phyloP scores from a whole-genome alignment of 306 rosid species.

The Sechiopsis laciniata region DNA sequence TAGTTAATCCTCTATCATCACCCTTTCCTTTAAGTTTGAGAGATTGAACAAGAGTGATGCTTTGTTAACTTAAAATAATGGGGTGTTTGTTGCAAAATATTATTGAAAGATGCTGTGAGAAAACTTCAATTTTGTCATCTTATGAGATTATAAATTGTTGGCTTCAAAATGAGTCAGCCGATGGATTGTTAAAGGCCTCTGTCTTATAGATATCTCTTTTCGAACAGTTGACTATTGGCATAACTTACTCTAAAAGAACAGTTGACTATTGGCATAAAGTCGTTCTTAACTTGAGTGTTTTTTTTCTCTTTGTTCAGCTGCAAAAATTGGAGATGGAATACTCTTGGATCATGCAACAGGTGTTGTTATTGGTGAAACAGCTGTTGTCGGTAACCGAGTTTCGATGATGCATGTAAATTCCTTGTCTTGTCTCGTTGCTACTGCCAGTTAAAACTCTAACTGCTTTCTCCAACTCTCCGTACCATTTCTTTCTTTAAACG shows the following conservation, averaged over 20 bases:
- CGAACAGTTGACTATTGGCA: constrained; percentile 21
- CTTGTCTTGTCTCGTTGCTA: constrained; percentile 21
- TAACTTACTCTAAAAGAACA: too few species aligned
- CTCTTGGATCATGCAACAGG: constrained; percentile 92
- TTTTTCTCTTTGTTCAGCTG: constrained; percentile 42
- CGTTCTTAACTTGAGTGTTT: background rate
- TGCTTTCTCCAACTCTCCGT: background rate
- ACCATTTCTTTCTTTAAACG: background rate
- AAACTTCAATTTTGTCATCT: background rate
- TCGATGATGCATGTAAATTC: constrained; percentile 84
- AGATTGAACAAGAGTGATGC: background rate
- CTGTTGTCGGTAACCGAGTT: constrained; percentile 84
- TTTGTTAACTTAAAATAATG: background rate
- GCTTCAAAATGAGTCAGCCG: background rate
- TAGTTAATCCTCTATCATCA: constrained; percentile 25
- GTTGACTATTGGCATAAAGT: constrained; percentile 9
- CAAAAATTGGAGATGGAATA: constrained; percentile 91
- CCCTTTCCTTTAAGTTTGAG: background rate
- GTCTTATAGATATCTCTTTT: constrained; percentile 18
- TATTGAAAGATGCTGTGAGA: background rate
- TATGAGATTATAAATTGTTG: background rate
- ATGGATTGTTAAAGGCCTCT: background rate
- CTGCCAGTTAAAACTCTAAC: background rate
- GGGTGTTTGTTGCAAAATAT: background rate
- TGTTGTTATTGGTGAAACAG: constrained; percentile 96